phyloP scores from a whole-genome alignment of 2,329 filamentous ascomycete species.

The Diplodia intermedia region DNA sequence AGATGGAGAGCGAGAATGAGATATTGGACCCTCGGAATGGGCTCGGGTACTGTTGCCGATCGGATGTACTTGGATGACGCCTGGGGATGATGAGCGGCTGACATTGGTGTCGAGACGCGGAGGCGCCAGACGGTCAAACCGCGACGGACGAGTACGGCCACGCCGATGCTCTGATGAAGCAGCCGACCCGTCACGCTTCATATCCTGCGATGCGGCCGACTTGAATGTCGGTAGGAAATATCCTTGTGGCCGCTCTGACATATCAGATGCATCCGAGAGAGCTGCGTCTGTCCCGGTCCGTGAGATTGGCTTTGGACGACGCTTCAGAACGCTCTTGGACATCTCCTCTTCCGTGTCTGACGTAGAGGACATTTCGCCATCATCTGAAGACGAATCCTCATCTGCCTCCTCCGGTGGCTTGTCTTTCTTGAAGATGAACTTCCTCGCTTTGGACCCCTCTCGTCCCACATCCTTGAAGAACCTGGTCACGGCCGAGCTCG shows the following conservation, averaged over 20 bases:
- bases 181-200: background rate
- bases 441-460: conserved; percentile 67
- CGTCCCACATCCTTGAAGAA: conserved; percentile 78
- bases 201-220: conserved; percentile 13
- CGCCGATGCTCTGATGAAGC: conserved; percentile 34
- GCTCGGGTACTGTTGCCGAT: background rate
- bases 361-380: conserved; percentile 56
- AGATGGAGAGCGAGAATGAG: conserved; percentile 39
- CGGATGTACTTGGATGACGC: conserved; percentile 2
- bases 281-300: conserved; percentile 25
- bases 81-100: conserved; percentile 32
- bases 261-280: conserved; percentile 14
- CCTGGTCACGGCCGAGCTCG: conserved; percentile 66
- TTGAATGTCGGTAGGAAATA: conserved; percentile 30
- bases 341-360: conserved; percentile 52
- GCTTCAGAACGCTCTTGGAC: conserved; percentile 27
- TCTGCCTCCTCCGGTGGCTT: conserved; percentile 45
- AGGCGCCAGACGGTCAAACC: conserved; percentile 55
- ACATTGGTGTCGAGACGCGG: conserved; percentile 56
- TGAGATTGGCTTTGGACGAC: conserved; percentile 5
- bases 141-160: conserved; percentile 49
- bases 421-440: conserved; percentile 67
- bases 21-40: conserved; percentile 7
- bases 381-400: conserved; percentile 31
- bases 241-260: conserved; percentile 12